phyloP scores from a whole-genome alignment of 2,329 filamentous ascomycete genomes.

The Xylariales sp. region DNA sequence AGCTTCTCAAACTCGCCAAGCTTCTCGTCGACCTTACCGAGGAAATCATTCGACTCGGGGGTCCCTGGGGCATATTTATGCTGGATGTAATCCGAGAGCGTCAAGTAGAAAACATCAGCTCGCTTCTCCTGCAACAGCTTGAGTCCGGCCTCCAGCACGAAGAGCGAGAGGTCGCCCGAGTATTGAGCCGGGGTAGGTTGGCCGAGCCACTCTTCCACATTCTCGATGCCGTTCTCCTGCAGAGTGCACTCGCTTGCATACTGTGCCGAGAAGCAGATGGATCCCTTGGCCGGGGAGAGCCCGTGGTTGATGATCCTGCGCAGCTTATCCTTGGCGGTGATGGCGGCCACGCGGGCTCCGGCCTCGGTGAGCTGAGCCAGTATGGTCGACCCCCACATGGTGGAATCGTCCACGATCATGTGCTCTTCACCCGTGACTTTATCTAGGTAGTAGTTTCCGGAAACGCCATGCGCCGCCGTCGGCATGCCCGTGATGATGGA shows the following conservation, averaged over 20 bases:
- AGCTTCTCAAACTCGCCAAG: conserved; percentile 26
- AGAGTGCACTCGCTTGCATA: conserved; percentile 30
- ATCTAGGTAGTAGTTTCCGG: conserved; percentile 39
- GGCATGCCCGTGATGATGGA: conserved; percentile 39
- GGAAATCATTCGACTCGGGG: conserved; percentile 31
- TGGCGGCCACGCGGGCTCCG: conserved; percentile 34
- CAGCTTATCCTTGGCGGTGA: conserved; percentile 41
- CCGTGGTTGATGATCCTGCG: conserved; percentile 34
- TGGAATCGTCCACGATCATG: conserved; percentile 35
- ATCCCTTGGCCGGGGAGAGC: conserved; percentile 14
- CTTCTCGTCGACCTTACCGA: conserved; percentile 26
- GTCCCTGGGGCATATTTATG: conserved; percentile 34
- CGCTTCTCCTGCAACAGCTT: conserved; percentile 32
- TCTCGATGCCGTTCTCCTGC: neutral
- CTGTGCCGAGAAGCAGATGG: conserved; percentile 34
- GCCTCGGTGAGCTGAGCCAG: conserved; percentile 31
- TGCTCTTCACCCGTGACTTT: conserved; percentile 29
- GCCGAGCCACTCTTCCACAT: conserved; percentile 25
- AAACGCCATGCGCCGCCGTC: conserved; percentile 33
- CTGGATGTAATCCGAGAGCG: conserved; percentile 39
- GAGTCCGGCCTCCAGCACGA: conserved; percentile 36
- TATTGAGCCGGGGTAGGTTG: conserved; percentile 32
- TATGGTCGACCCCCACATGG: conserved; percentile 35
- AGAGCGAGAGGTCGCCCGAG: conserved; percentile 37
- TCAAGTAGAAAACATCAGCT: conserved; percentile 37